These are phyloP conservation scores for Trypanosoma avium DNA, from an alignment of 208 protist genomes.

Conservation along the genomic window DNA sequence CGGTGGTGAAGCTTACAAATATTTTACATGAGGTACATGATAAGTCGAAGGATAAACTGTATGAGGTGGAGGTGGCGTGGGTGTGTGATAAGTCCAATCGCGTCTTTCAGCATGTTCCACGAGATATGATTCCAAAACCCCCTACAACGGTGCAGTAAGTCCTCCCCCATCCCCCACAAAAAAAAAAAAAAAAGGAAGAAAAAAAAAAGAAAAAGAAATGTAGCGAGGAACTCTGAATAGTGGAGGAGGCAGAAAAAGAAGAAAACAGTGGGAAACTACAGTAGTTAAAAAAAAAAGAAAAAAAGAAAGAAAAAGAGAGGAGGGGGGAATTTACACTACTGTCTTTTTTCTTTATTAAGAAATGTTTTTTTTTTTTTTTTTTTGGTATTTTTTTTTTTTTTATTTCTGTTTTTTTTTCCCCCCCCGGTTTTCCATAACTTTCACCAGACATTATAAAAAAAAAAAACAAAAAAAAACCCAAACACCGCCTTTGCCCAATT, in stretches of 20 bases:
- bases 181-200: conserved; percentile 11
- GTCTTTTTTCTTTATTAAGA: neutral
- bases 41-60: conserved; percentile 95
- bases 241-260: neutral
- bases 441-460: too few relatives aligned
- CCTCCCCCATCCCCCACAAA: neutral
- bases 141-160: conserved; percentile 22
- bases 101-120: conserved; percentile 77
- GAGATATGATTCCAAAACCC: conserved; percentile 46
- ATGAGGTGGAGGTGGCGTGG: conserved; percentile 97
- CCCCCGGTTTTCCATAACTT: too few relatives aligned
- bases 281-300: conserved; percentile 15
- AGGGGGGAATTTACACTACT: neutral
- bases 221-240: too few relatives aligned
- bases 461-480: too few relatives aligned
- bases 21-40: conserved; percentile 91
- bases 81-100: conserved; percentile 92
- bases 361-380: conserved; percentile 17
- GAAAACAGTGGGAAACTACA: conserved; percentile 7
- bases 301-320: conserved; percentile 8
- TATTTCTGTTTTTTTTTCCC: conserved; percentile 12
- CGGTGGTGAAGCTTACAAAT: conserved; percentile 93
- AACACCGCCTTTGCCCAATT: too few relatives aligned
- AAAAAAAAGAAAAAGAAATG: neutral
- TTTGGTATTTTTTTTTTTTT: conserved; percentile 4